Conservation (phyloP, 108 stramenopile genomes). For the Stephanodiscus triporus region DNA sequence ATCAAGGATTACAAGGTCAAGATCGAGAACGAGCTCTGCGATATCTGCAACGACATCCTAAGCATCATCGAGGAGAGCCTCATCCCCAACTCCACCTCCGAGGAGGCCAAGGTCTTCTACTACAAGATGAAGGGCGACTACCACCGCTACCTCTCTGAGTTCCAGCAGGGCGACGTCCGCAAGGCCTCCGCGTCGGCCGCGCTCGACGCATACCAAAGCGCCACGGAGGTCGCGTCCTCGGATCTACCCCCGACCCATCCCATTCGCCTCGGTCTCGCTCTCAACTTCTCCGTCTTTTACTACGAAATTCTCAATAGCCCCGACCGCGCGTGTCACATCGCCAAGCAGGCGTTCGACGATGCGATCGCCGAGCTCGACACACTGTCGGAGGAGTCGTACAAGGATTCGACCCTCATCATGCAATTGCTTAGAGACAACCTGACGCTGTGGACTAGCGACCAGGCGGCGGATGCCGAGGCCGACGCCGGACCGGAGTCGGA, state of each 20-base stretch:
- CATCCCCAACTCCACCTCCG: conserved; percentile 97
- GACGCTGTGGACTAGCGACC: conserved; percentile 99
- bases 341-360: conserved; percentile 99
- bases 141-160: conserved; percentile 99
- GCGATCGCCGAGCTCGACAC: conserved; percentile 99
- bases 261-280: conserved; percentile 99
- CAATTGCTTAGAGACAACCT: conserved; percentile 99
- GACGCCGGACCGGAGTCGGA: conserved; percentile 64
- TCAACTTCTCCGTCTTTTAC: conserved; percentile 99
- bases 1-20: conserved; percentile 98
- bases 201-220: conserved; percentile 97
- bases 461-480: conserved; percentile 84
- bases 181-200: conserved; percentile 93
- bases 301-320: conserved; percentile 99
- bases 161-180: conserved; percentile 87
- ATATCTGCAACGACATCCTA: conserved; percentile 99
- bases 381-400: conserved; percentile 99
- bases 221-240: conserved; percentile 92
- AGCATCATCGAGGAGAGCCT: conserved; percentile 96
- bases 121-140: conserved; percentile 99
- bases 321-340: conserved; percentile 95
- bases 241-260: conserved; percentile 99
- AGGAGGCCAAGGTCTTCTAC: conserved; percentile 99
- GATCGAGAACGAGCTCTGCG: conserved; percentile 90
- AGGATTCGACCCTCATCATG: conserved; percentile 99